These are phyloP conservation scores for Trichoderma lentiforme DNA, from an alignment of 2,329 filamentous ascomycete species.

Conservation along the genomic window DNA sequence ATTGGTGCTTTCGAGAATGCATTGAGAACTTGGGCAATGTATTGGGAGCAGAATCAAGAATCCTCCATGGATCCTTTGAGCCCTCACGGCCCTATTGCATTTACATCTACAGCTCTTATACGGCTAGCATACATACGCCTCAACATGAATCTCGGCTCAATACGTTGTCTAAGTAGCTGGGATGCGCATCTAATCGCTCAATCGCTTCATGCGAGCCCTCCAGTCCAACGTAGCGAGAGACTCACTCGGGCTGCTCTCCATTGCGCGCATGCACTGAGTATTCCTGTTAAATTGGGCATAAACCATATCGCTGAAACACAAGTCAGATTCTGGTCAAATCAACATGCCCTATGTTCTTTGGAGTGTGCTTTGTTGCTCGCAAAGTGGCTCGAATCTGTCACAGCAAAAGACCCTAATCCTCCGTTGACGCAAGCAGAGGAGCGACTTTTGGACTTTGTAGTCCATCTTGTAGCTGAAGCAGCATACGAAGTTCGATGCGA, in stretches of 20 bases:
- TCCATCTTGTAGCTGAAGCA: background rate
- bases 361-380: background rate
- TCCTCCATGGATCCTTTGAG: background rate
- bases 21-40: background rate
- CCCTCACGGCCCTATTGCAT: background rate
- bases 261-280: background rate
- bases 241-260: background rate
- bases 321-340: background rate
- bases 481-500: background rate
- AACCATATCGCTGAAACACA: background rate
- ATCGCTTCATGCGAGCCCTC: background rate
- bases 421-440: background rate
- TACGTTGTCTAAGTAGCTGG: background rate
- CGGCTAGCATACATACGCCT: background rate
- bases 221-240: background rate
- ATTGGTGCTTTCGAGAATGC: background rate
- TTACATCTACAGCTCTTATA: background rate
- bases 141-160: background rate
- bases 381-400: background rate
- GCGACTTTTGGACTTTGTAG: background rate
- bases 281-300: background rate
- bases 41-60: background rate
- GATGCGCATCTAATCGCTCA: background rate
- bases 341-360: background rate
- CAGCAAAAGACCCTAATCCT: background rate